These are phyloP conservation scores for Kodamaea neixiangensis DNA, from an alignment of 805 yeast genomes.

Conservation along the genomic window DNA sequence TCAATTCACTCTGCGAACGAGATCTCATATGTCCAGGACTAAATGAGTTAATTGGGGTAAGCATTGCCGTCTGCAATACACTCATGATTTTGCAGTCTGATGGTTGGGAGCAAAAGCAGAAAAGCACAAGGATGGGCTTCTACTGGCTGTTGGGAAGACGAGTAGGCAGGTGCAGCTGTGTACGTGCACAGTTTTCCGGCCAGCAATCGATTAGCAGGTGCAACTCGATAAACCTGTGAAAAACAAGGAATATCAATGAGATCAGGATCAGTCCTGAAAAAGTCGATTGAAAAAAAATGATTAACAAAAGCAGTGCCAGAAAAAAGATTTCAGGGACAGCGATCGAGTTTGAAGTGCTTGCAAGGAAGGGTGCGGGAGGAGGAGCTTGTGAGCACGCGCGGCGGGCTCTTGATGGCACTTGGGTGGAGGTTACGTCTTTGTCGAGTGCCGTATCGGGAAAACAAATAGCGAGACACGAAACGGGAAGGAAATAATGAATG, in stretches of 20 bases:
- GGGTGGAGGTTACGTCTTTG: background rate
- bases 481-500: conserved; percentile 9
- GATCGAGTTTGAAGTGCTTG: too few relatives aligned
- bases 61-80: conserved; percentile 9
- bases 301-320: background rate
- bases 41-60: conserved; percentile 31
- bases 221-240: background rate
- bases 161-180: too few relatives aligned
- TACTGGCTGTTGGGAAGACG: too few relatives aligned
- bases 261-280: conserved; percentile 10
- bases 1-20: conserved; percentile 36
- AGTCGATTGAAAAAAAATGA: conserved; percentile 1
- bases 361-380: too few relatives aligned
- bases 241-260: background rate
- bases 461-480: conserved; percentile 6
- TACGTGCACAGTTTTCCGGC: conserved; percentile 9
- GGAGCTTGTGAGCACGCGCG: background rate
- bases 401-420: background rate
- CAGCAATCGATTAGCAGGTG: too few relatives aligned
- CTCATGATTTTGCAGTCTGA: conserved; percentile 5
- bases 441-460: background rate
- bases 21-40: conserved; percentile 34
- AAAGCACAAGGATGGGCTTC: background rate
- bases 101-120: background rate
- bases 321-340: conserved; percentile 6